Evolutionary conservation across 2,329 filamentous ascomycete genomes (phyloP).

Genomic region (Colletotrichum sp.): DNA sequence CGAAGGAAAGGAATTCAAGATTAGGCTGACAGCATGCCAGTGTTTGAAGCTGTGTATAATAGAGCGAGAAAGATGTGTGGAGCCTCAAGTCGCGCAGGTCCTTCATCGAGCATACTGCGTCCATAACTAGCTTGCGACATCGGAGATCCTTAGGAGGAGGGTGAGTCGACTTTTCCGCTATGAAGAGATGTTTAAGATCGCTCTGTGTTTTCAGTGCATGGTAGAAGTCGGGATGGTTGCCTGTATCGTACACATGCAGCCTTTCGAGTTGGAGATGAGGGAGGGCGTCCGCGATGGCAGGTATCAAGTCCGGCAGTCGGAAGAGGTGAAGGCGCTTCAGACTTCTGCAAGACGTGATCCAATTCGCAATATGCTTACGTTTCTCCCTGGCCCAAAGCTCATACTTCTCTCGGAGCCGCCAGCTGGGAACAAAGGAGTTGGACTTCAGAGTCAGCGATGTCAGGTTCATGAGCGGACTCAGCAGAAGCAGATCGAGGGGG

Average conservation of each 20-base stretch:
- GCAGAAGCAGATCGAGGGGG: background rate
- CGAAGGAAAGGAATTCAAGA: background rate
- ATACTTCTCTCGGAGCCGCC: background rate
- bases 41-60: background rate
- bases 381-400: background rate
- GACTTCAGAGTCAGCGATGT: background rate
- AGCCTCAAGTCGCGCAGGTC: slow-evolving; percentile 2
- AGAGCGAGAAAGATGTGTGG: background rate
- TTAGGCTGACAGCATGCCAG: background rate
- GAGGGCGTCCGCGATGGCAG: background rate
- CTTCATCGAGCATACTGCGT: slow-evolving; percentile 1
- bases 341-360: background rate
- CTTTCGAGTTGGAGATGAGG: background rate
- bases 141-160: background rate
- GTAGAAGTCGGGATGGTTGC: background rate
- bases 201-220: background rate
- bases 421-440: background rate
- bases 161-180: background rate
- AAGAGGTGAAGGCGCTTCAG: background rate
- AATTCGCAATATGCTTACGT: background rate
- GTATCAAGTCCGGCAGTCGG: background rate
- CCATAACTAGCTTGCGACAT: background rate
- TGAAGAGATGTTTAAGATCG: background rate
- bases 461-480: background rate
- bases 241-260: background rate